These are phyloP conservation scores for Glycine tomentella DNA, from an alignment of 306 rosid species.

Conservation along the genomic window DNA sequence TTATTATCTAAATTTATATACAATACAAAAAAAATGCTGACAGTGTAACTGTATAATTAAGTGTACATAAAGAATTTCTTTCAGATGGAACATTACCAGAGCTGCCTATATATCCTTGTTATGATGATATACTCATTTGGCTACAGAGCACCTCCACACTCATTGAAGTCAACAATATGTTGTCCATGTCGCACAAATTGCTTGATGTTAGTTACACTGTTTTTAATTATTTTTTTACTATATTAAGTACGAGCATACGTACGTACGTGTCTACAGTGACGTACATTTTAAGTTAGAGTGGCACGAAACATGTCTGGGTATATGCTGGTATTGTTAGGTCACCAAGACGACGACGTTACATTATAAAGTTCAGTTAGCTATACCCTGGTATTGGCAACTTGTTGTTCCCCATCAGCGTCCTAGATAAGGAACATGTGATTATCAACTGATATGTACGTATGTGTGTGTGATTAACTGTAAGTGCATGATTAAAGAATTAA, in stretches of 20 bases:
- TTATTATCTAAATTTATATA: too few species aligned
- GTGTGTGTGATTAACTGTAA: background rate
- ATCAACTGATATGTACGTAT: too few species aligned
- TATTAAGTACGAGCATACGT: background rate
- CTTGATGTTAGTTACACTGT: background rate
- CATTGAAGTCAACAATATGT: conserved; percentile 17
- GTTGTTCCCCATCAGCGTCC: background rate
- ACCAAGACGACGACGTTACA: conserved; percentile 31
- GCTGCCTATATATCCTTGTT: background rate
- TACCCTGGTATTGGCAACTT: too few species aligned
- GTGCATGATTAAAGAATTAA: background rate
- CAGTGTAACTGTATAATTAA: too few species aligned
- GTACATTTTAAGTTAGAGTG: background rate
- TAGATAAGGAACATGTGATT: conserved; percentile 7
- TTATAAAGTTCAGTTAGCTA: conserved; percentile 15
- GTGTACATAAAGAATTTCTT: too few species aligned
- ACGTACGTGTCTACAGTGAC: conserved; percentile 2
- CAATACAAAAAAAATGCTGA: too few species aligned
- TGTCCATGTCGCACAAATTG: background rate
- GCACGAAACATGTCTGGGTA: conserved; percentile 36
- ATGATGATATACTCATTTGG: background rate
- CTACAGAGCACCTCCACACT: background rate
- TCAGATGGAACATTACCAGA: background rate
- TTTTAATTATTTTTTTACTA: background rate
- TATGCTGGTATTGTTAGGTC: conserved; percentile 27